A percentile compares a stretch with the other conserved stretches of the same genome.
phyloP scores from a whole-genome alignment of 2,329 filamentous ascomycete species.

The Colletotrichum viniferum region DNA sequence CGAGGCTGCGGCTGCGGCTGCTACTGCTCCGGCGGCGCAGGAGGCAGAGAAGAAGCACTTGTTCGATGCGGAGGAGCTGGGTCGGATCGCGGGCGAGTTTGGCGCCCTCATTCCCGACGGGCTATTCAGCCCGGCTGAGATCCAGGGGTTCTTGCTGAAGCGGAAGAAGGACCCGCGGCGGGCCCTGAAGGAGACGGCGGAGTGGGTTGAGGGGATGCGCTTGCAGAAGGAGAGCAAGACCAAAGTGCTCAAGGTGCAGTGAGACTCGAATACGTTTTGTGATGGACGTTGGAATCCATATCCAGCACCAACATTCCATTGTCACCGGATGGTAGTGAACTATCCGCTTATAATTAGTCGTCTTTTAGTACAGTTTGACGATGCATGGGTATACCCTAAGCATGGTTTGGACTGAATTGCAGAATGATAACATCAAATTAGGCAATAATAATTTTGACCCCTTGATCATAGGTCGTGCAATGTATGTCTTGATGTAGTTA shows the following conservation, averaged over 20 bases:
- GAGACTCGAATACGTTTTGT: neutral
- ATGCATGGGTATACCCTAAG: neutral
- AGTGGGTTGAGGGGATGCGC: conserved; percentile 57
- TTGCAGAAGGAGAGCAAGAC: conserved; percentile 55
- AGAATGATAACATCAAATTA: neutral
- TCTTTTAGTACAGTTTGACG: neutral
- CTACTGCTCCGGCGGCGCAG: neutral
- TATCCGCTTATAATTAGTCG: neutral
- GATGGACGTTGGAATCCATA: neutral
- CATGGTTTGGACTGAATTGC: neutral
- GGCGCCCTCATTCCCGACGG: conserved; percentile 55
- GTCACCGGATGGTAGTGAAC: neutral
- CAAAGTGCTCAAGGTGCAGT: conserved; percentile 55
- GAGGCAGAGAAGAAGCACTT: conserved; percentile 20
- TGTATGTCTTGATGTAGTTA: neutral
- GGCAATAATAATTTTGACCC: neutral
- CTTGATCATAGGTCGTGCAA: neutral
- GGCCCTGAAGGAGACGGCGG: conserved; percentile 56
- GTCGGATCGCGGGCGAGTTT: conserved; percentile 52
- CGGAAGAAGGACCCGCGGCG: conserved; percentile 62
- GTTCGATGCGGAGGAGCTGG: conserved; percentile 40
- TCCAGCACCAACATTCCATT: neutral
- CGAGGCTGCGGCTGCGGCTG: neutral
- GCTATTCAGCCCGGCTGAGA: conserved; percentile 63
- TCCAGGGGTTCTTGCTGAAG: conserved; percentile 69